Base-by-base conservation (phyloP, 768 basidiomycete genomes). In the Phaeolepiota aurea region DNA sequence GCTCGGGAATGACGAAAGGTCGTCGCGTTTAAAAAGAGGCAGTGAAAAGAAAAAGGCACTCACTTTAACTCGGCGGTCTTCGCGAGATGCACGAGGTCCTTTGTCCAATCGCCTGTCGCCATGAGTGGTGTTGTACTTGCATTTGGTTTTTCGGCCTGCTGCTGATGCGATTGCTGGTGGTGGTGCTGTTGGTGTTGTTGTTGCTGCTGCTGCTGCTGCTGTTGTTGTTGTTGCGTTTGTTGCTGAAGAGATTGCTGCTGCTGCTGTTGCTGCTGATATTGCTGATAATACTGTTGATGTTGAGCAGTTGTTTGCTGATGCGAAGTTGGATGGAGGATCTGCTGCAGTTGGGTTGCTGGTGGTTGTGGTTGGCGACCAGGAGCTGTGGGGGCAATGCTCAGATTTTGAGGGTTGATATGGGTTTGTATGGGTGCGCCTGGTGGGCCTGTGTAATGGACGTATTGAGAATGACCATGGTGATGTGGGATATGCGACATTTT, bases 21-120 rank as follows among this genome's bases (percentile, higher is more conserved):
- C 34, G 22, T 36, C 41, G 20, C 13, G 38, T 20, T 20, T 18
- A 37, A 40, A 37, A 33, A 40, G 36, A 42, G 25, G n/a, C 12
- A 20, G 32, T 10, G 1, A 20, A 23, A 36, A 12, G 34, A 9
- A 18, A 35, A 37, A 18, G 33, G 38, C 16, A 74, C 84, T 50
- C 57, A 90, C 87, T 90, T 90, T 53, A 90, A 71, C 56, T 90
- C 87, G 5, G 87, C 87, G 1, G 84, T 87, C 64, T 86, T 89
- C 4, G 87, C 87, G 9, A 90, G 71, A 39, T 89, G 84, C 21
- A 90, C 82, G 32, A 90, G 71, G 59, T 87, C 84, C 50, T 82
- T 83, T 19, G 85, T 87, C 87, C 87, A 90, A 58, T 89, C 86
- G 5, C 86, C 87, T 14, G 77, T 80, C 3, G 87, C 85, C 37